Base-by-base conservation (phyloP, 2,329 filamentous ascomycete species). In the Rutstroemia sydowiana region DNA sequence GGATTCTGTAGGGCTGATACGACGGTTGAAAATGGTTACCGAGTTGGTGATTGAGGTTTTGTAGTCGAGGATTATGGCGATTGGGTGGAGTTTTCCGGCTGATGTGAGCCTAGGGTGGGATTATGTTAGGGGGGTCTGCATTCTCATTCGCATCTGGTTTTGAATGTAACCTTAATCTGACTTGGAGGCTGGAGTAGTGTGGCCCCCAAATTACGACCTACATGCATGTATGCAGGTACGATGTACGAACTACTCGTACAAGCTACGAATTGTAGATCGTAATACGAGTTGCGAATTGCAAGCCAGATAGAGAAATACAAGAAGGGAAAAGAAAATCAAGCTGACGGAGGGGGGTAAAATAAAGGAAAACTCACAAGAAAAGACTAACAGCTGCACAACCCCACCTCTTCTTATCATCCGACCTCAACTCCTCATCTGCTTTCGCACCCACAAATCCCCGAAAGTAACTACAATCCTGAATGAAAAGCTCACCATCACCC, bases 61-160 rank as follows among this genome's bases (percentile, higher is more conserved):
- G 63, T 73, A 75, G 58, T 77, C 74, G 43, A 74, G 64, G 7
- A 71, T 69, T 54, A 77, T 76, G 21, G 73, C 73, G 1, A 77
- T 57, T 0, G 75, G 74, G 53, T 76, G 73, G 5, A 77, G 66
- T 50, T 68, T 68, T 4, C 74, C 75, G 31, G 72, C 65, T 16
- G 41, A 26, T 18, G 34, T 32, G 14, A 51, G 48, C 11, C 48
- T 51, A 7, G 5, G 10, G 13, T n/a, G 13, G 31, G 36, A 18
- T 45, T 21, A 5, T 3, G 14, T 36, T 16, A 36, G 34, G n/a
- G n/a, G n/a, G n/a, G n/a, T n/a, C 34, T 36, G 7, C 13, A 16
- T 6, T 13, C 34, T 16, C 3, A 5, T 36, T 36, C 18, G 14
- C 14, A 36, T 16, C 13, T 13, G 9, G 13, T n/a, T n/a, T n/a